Evolutionary conservation across 495 filamentous ascomycete genomes (phyloP), one percentile per base, ranked within the genome.

Genomic region (Trichoderma erinaceum): DNA sequence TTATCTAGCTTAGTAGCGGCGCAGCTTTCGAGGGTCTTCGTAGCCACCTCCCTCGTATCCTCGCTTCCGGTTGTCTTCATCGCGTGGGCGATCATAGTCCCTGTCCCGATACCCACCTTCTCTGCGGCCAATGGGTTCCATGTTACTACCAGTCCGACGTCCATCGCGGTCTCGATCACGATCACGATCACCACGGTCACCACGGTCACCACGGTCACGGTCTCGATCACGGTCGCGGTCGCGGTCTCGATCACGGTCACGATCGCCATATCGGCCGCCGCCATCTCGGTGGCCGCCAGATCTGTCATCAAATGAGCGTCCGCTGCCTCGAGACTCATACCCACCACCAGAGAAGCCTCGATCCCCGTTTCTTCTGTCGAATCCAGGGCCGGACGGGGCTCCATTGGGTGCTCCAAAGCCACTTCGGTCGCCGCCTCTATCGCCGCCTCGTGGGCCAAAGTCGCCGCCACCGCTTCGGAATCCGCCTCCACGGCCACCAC

Each of bases 381-480:
- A 88, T 67, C 90, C 87, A n/a, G 90, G 91, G 41, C 91, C 91
- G 70, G 89, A 89, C 27, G 91, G 91, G 41, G 91, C 91, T 74
- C 92, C 92, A 35, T 89, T 87, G 66, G 90, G 90, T 64, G 90
- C 81, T 63, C 76, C 78, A 66, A 77, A 79, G 27, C 78, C 76
- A 38, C 76, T 80, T 50, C 75, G 77, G 65, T 78, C 71, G 58
- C 77, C 71, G 46, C 70, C 70, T 21, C 74, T 72, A 15, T 50
- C 12, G n/a, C 44, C 44, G 38, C 50, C 68, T 25, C 71, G 50
- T 38, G 64, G 64, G 61, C 79, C 77, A 63, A 76, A 78, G 41
- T 75, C 77, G 64, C 86, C 85, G 48, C 84, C 77, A 50, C 35
- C 8, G 35, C 83, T 81, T 41, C 82, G 82, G 67, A 90, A 85